Evolutionary conservation across 140 eudicot genomes (phyloP), one percentile per base, ranked within the genome.

Genomic region (Flaveria floridana): DNA sequence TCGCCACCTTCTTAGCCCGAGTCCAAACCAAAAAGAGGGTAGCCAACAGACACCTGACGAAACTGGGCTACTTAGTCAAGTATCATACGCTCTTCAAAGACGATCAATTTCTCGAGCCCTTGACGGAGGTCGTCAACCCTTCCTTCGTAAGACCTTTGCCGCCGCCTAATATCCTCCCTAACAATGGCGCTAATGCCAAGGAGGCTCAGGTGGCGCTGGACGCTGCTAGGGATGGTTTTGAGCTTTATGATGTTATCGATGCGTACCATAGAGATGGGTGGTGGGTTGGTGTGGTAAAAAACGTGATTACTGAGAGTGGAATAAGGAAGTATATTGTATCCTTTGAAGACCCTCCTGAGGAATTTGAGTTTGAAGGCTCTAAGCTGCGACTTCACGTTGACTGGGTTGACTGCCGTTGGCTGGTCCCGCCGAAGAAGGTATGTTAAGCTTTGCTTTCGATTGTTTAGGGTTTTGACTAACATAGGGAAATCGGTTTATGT

Each of bases 201-300:
- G 47, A 4, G 68, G 58, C 3, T 57, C 68, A 10, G 56, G 42
- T 41, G 20, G 30, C 0, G 55, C 21, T 6, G 41, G 48, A 2
- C 14, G 66, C 18, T 3, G 73, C 5, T 13, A 23, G 3, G 0
- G 76, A 21, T 23, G 25, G 25, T 9, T 71, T 82, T 71, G 73
- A 82, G 78, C 39, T 75, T 3, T 16, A 52, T 28, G 89, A 82
- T 44, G 71, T 71, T 2, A 76, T 85, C 0, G 89, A 85, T 66
- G 84, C 84, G 9, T 50, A 16, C 7, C 71, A 82, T 20, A 48
- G 76, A 5, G 89, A 85, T 42, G 89, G 84, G 10, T 85, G 89
- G 89, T 82, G 89, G 89, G 34, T 50, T 3, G 89, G 89, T 2
- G 82, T 71, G 21, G 75, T 85, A 1, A 13, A 71, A 10, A 59